A percentile compares a stretch with the other conserved stretches of the same genome.
phyloP scores from a whole-genome alignment of 768 basidiomycete species.

The Lactarius vividus region DNA sequence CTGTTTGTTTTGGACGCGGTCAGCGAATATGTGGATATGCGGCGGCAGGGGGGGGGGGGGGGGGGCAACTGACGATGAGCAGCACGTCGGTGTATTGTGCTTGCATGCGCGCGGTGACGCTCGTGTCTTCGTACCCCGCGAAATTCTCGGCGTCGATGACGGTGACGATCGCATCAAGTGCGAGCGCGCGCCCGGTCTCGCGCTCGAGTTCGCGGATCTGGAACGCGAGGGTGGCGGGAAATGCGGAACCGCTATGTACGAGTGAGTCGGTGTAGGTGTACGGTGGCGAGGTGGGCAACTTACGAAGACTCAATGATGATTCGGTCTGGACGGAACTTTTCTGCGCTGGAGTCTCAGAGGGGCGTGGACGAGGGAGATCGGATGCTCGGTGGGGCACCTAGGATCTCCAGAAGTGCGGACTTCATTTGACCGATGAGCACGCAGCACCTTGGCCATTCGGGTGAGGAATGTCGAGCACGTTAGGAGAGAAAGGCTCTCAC shows the following conservation, averaged over 20 bases:
- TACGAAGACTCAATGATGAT: slow-evolving; percentile 97
- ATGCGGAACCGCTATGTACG: slow-evolving; percentile 76
- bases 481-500: slow-evolving; percentile 43
- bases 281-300: slow-evolving; percentile 30
- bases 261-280: background rate
- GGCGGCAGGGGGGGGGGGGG: background rate
- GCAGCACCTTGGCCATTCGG: slow-evolving; percentile 63
- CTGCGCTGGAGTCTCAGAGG: slow-evolving; percentile 38
- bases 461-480: background rate
- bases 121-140: slow-evolving; percentile 87
- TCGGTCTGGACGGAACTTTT: slow-evolving; percentile 81
- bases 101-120: slow-evolving; percentile 89
- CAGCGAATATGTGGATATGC: too few species aligned
- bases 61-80: slow-evolving; percentile 57
- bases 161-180: slow-evolving; percentile 87
- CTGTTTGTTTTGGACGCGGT: slow-evolving; percentile 35
- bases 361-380: background rate
- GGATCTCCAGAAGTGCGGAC: slow-evolving; percentile 83
- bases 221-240: slow-evolving; percentile 92
- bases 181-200: slow-evolving; percentile 70
- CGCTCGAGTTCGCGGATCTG: slow-evolving; percentile 89
- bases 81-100: slow-evolving; percentile 95
- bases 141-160: slow-evolving; percentile 93
- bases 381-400: slow-evolving; percentile 45
- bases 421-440: slow-evolving; percentile 95